Percentiles rank a stretch among this genome's conserved stretches.
Conservation (phyloP, 2,329 filamentous ascomycete genomes). For the Coniochaeta sp. region DNA sequence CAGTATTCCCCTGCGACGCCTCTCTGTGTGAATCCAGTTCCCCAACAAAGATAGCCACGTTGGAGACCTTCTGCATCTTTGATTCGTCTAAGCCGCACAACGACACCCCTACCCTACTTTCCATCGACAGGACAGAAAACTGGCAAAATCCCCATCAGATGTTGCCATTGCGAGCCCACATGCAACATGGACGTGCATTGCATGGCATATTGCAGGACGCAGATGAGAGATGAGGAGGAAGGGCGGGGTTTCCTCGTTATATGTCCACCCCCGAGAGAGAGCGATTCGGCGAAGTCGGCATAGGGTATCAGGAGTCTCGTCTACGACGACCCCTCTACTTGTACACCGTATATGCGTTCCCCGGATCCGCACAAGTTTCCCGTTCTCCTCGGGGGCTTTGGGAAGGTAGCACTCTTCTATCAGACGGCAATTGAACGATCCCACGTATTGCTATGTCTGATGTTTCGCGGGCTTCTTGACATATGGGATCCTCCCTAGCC, state of each 20-base stretch:
- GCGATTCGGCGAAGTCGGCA: neutral
- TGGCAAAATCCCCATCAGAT: neutral
- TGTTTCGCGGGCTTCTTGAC: neutral
- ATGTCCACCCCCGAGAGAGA: neutral
- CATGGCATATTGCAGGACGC: neutral
- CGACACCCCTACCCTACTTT: neutral
- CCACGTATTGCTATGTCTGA: neutral
- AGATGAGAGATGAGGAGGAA: neutral
- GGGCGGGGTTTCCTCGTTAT: neutral
- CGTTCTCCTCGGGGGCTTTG: neutral
- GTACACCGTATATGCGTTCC: neutral
- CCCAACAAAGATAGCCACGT: neutral
- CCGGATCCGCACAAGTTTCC: neutral
- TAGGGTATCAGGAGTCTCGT: neutral
- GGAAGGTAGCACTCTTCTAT: neutral
- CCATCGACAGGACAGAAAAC: neutral
- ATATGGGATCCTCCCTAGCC: neutral
- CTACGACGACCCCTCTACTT: neutral
- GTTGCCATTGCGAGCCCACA: neutral
- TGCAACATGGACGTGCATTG: neutral
- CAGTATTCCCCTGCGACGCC: neutral
- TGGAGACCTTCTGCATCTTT: neutral
- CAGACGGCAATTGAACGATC: neutral
- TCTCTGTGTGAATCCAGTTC: neutral
- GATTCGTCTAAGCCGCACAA: neutral